Conservation (phyloP, 2,329 filamentous ascomycete genomes). For the Fusarium penzigii region DNA sequence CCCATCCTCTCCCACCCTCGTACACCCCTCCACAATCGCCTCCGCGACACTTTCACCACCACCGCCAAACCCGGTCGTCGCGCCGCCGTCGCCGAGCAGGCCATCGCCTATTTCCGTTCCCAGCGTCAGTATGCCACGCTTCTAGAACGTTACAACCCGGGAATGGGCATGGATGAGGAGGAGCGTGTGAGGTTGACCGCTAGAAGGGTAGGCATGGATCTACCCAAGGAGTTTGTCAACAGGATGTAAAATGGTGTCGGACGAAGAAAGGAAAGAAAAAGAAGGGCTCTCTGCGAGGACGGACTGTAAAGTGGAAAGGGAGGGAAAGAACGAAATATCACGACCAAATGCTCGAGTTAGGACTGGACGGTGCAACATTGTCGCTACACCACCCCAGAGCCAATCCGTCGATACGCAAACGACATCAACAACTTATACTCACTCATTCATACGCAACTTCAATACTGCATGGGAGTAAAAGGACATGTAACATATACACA, state of each 20-base stretch:
- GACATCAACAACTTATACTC: no score
- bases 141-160: conserved; percentile 90
- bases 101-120: conserved; percentile 77
- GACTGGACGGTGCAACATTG: no score
- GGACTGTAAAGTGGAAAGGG: background rate
- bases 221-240: conserved; percentile 64
- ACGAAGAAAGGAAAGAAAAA: background rate
- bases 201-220: conserved; percentile 83
- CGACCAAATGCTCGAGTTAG: no score
- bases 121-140: conserved; percentile 81
- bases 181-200: conserved; percentile 84
- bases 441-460: no score
- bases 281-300: background rate
- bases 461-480: no score
- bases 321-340: background rate
- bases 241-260: background rate
- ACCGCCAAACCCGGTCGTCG: conserved; percentile 45
- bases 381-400: no score
- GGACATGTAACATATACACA: no score
- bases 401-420: no score
- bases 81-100: conserved; percentile 64
- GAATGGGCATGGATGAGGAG: conserved; percentile 82
- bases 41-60: conserved; percentile 32
- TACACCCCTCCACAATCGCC: conserved; percentile 48
- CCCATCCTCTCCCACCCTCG: conserved; percentile 56